Conservation (phyloP, 1,139 yeast genomes). For the Candida sojae region DNA sequence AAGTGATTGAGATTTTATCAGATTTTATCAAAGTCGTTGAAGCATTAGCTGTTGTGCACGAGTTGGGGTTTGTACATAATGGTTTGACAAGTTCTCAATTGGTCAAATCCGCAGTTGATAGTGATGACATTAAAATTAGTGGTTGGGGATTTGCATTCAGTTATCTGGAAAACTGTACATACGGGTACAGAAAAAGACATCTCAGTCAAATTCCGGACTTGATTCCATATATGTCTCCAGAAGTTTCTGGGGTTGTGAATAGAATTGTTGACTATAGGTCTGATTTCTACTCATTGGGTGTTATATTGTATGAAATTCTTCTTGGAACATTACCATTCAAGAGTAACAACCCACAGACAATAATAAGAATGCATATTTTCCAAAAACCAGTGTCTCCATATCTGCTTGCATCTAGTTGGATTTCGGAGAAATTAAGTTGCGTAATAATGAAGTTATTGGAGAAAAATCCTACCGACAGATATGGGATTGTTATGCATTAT, state of each 20-base stretch:
- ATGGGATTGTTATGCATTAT: slow-evolving; percentile 38
- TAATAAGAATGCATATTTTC: slow-evolving; percentile 44
- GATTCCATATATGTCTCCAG: slow-evolving; percentile 56
- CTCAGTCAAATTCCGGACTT: slow-evolving; percentile 33
- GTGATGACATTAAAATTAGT: slow-evolving; percentile 35
- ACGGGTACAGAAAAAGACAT: slow-evolving; percentile 32
- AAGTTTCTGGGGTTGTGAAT: slow-evolving; percentile 44
- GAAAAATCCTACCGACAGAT: slow-evolving; percentile 45
- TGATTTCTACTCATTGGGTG: slow-evolving; percentile 54
- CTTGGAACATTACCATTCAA: slow-evolving; percentile 50
- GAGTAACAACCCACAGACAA: slow-evolving; percentile 40
- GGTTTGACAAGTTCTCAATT: slow-evolving; percentile 46
- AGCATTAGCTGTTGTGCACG: slow-evolving; percentile 41
- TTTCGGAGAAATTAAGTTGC: slow-evolving; percentile 38
- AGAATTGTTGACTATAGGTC: slow-evolving; percentile 49
- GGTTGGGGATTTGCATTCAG: slow-evolving; percentile 57
- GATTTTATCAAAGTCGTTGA: slow-evolving; percentile 36
- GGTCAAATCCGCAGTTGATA: slow-evolving; percentile 26
- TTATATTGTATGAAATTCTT: slow-evolving; percentile 50
- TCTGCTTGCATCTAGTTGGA: slow-evolving; percentile 32
- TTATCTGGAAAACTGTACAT: slow-evolving; percentile 45
- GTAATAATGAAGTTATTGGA: slow-evolving; percentile 47
- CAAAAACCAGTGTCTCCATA: slow-evolving; percentile 45
- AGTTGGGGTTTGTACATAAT: slow-evolving; percentile 50
- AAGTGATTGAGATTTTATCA: slow-evolving; percentile 31